Evolutionary conservation across 208 protist genomes (phyloP), one percentile per base, ranked within the genome.

Genomic region (Trypanosoma melophagium): DNA sequence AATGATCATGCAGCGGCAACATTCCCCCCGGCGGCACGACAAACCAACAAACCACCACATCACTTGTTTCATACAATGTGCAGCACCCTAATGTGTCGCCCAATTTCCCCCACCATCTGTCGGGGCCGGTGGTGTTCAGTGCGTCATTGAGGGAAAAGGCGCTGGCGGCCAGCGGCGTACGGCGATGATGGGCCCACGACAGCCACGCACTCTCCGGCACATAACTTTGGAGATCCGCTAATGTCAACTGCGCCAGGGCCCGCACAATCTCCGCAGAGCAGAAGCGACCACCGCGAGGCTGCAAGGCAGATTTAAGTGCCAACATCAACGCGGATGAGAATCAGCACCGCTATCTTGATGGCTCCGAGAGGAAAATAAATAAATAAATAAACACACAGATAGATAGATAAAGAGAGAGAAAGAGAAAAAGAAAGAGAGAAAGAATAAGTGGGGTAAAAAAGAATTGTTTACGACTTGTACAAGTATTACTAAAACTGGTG

Each of bases 1-100:
- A 80, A 69, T 94, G 85, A 58, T 94, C 85, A 58, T 94, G 85
- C 44, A 94, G 72, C 4, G 84, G 79, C 44, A 94, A 70, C 21
- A 62, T 64, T 3, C 65, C 38, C 4, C 77, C 73, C 0, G 88
- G 88, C 0, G 88, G 84, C 1, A 94, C 47, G 2, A 91, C 80
- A 67, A 94, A 94, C 88, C 84, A 94, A 60, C 76, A 86, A 58
- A 89, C 58, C 3, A 71, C 78, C n/a, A 81, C 71, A 1, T 55
- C 40, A 10, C 68, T 53, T 53, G 79, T 66, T 21, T 87, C 66
- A 62, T 76, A 93, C 16, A 93, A 69, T 22, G 87, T 93, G 47
- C 73, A 66, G 77, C 79, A 93, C 44, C 84, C 84, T 7, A 93
- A 9, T 8, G 17, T 19, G n/a, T 25, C 50, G 41, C 24, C 14